phyloP scores from a whole-genome alignment of 1,284 basidiomycete species.

The Filobasidium uniguttulatum region DNA sequence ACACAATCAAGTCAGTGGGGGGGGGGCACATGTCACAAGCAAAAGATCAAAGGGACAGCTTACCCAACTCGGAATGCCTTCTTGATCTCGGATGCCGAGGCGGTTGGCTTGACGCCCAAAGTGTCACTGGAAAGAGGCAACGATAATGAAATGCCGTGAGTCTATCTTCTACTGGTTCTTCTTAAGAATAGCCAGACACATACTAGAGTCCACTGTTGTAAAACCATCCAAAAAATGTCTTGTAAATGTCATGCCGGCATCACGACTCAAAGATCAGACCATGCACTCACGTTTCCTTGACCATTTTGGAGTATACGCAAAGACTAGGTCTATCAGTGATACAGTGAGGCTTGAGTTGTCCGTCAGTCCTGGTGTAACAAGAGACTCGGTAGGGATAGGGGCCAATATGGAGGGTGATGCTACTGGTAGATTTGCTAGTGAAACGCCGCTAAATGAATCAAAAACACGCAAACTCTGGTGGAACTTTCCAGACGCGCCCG shows the following conservation, averaged over 20 bases:
- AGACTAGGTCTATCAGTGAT: too few species aligned
- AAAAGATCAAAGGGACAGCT: slow-evolving; percentile 13
- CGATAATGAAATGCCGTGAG: slow-evolving; percentile 1
- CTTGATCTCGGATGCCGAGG: slow-evolving; percentile 70
- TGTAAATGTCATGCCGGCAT: neutral
- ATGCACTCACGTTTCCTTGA: slow-evolving; percentile 37
- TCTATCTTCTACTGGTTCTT: neutral
- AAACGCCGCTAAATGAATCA: too few species aligned
- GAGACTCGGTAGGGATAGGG: too few species aligned
- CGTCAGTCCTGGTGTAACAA: too few species aligned
- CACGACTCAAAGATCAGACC: neutral
- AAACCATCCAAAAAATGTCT: neutral
- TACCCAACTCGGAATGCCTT: slow-evolving; percentile 92
- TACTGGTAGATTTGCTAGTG: too few species aligned
- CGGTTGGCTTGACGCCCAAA: slow-evolving; percentile 61
- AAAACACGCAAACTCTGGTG: too few species aligned
- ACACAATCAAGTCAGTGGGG: slow-evolving; percentile 15
- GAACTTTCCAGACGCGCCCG: too few species aligned
- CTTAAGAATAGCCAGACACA: neutral
- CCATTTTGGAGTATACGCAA: slow-evolving; percentile 28
- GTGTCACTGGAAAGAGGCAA: slow-evolving; percentile 44
- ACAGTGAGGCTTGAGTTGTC: too few species aligned
- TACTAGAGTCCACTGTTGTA: slow-evolving; percentile 11
- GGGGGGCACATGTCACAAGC: neutral
- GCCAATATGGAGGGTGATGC: too few species aligned